These are phyloP conservation scores for Geranium rotundifolium DNA, from an alignment of 345 rosid species.

Conservation along the genomic window DNA sequence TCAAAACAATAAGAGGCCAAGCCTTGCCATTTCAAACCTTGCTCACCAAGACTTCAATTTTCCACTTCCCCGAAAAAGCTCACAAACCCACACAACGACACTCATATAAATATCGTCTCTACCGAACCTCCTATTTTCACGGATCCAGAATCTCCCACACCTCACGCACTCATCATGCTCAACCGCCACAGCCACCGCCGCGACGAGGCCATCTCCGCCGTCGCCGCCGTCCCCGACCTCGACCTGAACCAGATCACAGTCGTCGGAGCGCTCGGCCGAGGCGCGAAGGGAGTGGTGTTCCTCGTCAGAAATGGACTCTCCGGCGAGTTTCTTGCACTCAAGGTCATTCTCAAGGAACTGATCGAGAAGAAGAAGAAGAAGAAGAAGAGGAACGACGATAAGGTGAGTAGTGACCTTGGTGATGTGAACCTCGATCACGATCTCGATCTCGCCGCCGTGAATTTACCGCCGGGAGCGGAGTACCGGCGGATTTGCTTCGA, in stretches of 20 bases:
- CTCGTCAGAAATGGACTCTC: conserved; percentile 25
- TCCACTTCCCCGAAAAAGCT: neutral
- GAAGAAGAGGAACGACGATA: neutral
- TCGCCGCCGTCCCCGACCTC: conserved; percentile 16
- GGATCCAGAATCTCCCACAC: neutral
- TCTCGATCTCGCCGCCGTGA: neutral
- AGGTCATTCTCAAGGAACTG: conserved; percentile 52
- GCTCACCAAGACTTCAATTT: too few relatives aligned
- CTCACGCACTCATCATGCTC: neutral
- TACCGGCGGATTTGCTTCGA: conserved; percentile 60
- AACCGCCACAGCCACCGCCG: conserved; percentile 6
- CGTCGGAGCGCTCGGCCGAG: conserved; percentile 62
- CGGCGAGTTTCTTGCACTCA: conserved; percentile 49
- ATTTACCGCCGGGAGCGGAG: conserved; percentile 10
- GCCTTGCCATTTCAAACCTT: too few relatives aligned
- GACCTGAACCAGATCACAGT: conserved; percentile 32
- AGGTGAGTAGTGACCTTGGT: neutral
- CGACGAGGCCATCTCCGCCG: neutral
- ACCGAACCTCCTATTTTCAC: neutral
- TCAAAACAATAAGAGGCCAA: too few relatives aligned
- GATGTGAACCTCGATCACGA: neutral
- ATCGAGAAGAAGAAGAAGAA: conserved; percentile 43
- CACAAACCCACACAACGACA: neutral
- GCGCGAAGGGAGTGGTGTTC: conserved; percentile 90
- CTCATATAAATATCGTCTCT: neutral